phyloP scores from a whole-genome alignment of 2,329 filamentous ascomycete species.

The Neofusicoccum kwambonambiense region DNA sequence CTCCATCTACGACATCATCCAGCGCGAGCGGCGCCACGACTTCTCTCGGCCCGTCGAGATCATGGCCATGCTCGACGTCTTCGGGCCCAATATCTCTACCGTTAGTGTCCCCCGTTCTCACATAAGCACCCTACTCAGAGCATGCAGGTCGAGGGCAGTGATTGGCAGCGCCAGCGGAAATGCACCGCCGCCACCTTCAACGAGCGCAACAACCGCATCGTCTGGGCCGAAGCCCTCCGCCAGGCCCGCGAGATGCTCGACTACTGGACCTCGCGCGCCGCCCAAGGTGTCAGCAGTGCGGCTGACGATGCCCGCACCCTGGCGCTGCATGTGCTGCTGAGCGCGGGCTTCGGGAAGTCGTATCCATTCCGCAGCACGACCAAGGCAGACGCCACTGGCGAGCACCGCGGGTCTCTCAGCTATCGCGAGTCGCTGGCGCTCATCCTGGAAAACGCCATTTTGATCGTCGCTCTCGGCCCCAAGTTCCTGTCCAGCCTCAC shows the following conservation, averaged over 20 bases:
- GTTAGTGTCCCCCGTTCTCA: too few species aligned
- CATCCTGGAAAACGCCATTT: conserved; percentile 10
- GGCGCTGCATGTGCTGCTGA: neutral
- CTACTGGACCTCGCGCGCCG: too few species aligned
- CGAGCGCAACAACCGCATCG: conserved; percentile 41
- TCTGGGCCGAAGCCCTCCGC: conserved; percentile 21
- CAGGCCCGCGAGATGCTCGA: neutral
- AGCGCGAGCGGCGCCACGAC: conserved; percentile 21
- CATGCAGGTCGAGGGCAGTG: conserved; percentile 7
- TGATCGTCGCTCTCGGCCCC: conserved; percentile 19
- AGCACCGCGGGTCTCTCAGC: neutral
- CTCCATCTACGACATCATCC: conserved; percentile 21
- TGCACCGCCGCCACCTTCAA: conserved; percentile 45
- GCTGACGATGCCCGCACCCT: too few species aligned
- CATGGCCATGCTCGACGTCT: conserved; percentile 21
- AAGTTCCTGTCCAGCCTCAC: neutral
- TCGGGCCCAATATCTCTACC: too few species aligned
- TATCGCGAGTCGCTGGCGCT: too few species aligned
- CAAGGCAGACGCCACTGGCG: neutral
- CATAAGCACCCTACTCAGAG: too few species aligned
- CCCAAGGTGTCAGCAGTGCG: too few species aligned
- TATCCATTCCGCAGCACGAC: neutral
- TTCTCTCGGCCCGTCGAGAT: conserved; percentile 26
- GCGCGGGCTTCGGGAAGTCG: neutral
- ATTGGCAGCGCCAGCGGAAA: conserved; percentile 46